phyloP scores from a whole-genome alignment of 805 yeast species.

The Debaryomyces hansenii region DNA sequence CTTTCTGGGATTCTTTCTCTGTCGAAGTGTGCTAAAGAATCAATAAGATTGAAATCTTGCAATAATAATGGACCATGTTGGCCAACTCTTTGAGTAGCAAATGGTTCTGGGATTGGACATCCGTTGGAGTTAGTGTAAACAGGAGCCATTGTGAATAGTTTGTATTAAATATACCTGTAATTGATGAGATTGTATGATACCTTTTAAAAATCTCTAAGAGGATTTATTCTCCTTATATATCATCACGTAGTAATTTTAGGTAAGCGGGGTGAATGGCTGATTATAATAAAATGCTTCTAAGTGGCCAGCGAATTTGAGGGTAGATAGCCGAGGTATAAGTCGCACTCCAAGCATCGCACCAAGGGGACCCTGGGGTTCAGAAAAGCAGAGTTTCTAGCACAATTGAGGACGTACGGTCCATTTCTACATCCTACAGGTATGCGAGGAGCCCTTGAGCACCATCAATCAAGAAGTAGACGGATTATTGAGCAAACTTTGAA shows the following conservation, averaged over 20 bases:
- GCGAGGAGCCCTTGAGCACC: no score
- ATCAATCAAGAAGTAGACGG: no score
- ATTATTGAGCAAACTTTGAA: no score
- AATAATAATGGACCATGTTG: constrained; percentile 75
- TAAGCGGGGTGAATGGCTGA: constrained; percentile 4
- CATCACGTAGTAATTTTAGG: background rate
- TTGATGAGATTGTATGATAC: background rate
- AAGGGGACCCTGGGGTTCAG: background rate
- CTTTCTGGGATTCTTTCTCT: constrained; percentile 90
- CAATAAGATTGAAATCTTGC: constrained; percentile 81
- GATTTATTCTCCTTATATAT: background rate
- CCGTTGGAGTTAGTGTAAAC: constrained; percentile 73
- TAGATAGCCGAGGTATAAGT: background rate
- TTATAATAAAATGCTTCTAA: background rate
- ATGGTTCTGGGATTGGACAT: constrained; percentile 72
- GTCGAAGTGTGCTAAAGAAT: constrained; percentile 82
- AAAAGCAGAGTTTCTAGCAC: no score
- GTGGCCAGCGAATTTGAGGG: background rate
- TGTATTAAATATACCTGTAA: background rate
- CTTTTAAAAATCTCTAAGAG: background rate
- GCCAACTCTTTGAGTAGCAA: constrained; percentile 74
- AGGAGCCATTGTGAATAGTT: constrained; percentile 46
- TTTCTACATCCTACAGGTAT: no score
- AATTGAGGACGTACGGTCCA: no score
- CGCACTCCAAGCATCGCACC: background rate